phyloP scores from a whole-genome alignment of 2,329 filamentous ascomycete species.

The Colletotrichum liaoningense region DNA sequence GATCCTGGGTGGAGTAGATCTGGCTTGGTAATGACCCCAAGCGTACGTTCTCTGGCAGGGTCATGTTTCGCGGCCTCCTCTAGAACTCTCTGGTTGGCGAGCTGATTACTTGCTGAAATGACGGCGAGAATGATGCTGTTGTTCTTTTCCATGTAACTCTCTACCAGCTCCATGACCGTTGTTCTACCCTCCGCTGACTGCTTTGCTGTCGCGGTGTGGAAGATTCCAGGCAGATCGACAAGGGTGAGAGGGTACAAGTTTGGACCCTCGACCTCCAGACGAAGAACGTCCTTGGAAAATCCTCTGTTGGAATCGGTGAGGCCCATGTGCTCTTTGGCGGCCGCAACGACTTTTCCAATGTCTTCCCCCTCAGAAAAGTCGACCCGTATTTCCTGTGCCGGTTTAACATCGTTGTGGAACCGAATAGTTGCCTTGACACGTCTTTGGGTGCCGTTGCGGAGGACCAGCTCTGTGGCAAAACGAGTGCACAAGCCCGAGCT shows the following conservation, averaged over 20 bases:
- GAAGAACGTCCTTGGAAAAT: conserved; percentile 59
- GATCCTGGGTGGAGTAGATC: conserved; percentile 54
- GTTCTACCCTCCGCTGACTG: conserved; percentile 45
- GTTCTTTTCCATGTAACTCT: conserved; percentile 65
- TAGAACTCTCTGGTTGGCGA: conserved; percentile 64
- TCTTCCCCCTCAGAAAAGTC: conserved; percentile 45
- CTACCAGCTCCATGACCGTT: conserved; percentile 51
- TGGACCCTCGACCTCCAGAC: conserved; percentile 58
- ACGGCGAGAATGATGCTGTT: conserved; percentile 71
- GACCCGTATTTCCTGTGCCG: conserved; percentile 43
- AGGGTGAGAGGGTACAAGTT: conserved; percentile 59
- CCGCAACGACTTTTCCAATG: conserved; percentile 60
- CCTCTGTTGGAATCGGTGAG: conserved; percentile 42
- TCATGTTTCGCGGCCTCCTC: conserved; percentile 56
- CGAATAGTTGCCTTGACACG: conserved; percentile 57
- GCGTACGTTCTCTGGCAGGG: conserved; percentile 55
- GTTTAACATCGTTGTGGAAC: conserved; percentile 42
- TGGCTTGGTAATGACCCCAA: conserved; percentile 70
- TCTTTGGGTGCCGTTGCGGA: conserved; percentile 53
- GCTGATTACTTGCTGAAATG: conserved; percentile 60
- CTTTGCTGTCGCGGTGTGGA: conserved; percentile 44
- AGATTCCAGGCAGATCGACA: conserved; percentile 65
- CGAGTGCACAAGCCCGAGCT: conserved; percentile 68
- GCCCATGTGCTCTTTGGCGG: conserved; percentile 64
- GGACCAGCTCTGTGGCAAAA: conserved; percentile 70